Evolutionary conservation across 176 grass and related monocot genomes (phyloP).

Genomic region (Aegilops tauschii): DNA sequence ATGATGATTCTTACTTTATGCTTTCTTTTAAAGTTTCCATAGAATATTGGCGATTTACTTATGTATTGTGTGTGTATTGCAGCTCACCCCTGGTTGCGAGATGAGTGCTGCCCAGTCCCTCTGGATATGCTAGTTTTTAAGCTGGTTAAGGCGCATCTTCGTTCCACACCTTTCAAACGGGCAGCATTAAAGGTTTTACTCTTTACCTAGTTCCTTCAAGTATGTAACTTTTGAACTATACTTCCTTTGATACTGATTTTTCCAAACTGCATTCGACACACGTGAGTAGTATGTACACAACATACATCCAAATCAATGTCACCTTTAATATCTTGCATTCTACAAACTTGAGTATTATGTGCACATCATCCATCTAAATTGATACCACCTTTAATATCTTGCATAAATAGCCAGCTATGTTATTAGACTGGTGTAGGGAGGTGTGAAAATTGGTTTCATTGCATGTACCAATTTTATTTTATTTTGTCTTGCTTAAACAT

Average conservation of each 20-base stretch:
- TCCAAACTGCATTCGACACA: background rate
- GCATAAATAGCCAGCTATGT: conserved; percentile 16
- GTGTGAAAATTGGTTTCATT: background rate
- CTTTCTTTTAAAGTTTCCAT: conserved; percentile 17
- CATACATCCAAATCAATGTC: background rate
- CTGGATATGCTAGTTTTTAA: conserved; percentile 85
- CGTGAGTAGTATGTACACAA: conserved; percentile 9
- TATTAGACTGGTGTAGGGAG: background rate
- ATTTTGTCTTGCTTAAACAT: background rate
- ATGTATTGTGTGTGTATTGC: conserved; percentile 24
- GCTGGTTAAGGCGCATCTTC: conserved; percentile 78
- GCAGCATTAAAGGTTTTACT: conserved; percentile 88
- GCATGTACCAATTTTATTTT: background rate
- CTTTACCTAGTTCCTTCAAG: conserved; percentile 29
- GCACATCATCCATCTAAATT: conserved; percentile 18
- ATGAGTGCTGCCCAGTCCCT: conserved; percentile 57
- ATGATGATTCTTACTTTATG: background rate
- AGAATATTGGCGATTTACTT: conserved; percentile 5
- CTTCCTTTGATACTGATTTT: background rate
- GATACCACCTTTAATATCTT: background rate
- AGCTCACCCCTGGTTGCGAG: conserved; percentile 96
- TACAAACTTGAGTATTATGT: background rate
- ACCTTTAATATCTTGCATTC: background rate
- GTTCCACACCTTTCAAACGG: conserved; percentile 80
- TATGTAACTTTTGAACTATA: background rate